Percentiles rank a stretch among this genome's conserved stretches.
These are phyloP conservation scores for Chlorella sp. DNA, from an alignment of 139 green algal species.

Conservation along the genomic window DNA sequence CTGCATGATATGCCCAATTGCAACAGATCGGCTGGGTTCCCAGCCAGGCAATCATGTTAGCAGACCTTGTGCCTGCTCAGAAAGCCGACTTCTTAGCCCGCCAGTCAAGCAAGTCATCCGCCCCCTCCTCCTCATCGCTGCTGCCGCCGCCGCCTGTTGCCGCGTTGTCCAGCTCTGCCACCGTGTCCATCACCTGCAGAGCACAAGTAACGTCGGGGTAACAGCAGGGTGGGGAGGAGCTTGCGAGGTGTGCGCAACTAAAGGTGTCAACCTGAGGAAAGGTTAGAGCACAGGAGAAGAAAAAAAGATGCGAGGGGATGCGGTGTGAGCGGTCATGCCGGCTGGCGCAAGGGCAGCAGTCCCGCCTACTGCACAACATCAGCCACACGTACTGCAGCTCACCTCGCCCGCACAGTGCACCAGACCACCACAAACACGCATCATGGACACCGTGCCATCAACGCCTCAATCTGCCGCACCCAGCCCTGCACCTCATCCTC, in stretches of 20 bases:
- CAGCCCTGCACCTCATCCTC: not conserved
- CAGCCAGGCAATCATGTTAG: not conserved
- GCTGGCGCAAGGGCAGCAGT: not conserved
- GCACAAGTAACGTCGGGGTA: not conserved
- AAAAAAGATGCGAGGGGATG: too few relatives aligned
- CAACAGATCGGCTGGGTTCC: too few relatives aligned
- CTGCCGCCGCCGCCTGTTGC: conserved; percentile 5
- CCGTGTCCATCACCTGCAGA: conserved; percentile 20
- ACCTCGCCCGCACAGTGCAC: too few relatives aligned
- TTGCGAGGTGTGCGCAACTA: not conserved
- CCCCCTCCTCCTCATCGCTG: not conserved
- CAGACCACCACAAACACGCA: not conserved
- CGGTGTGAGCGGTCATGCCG: not conserved
- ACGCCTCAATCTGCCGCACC: too few relatives aligned
- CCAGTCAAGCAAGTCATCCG: conserved; percentile 32
- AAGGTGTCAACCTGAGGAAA: too few relatives aligned
- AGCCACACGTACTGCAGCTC: too few relatives aligned
- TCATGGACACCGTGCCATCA: too few relatives aligned
- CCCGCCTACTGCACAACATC: not conserved
- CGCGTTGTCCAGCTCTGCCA: not conserved
- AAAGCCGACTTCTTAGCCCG: conserved; percentile 43
- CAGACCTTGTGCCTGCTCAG: not conserved
- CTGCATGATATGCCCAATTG: too few relatives aligned
- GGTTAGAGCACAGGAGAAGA: too few relatives aligned
- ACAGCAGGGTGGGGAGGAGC: not conserved